Percentiles rank a stretch among this genome's conserved stretches.
phyloP scores from a whole-genome alignment of 1,284 basidiomycete genomes.

The Cutaneotrichosporon cavernicola region DNA sequence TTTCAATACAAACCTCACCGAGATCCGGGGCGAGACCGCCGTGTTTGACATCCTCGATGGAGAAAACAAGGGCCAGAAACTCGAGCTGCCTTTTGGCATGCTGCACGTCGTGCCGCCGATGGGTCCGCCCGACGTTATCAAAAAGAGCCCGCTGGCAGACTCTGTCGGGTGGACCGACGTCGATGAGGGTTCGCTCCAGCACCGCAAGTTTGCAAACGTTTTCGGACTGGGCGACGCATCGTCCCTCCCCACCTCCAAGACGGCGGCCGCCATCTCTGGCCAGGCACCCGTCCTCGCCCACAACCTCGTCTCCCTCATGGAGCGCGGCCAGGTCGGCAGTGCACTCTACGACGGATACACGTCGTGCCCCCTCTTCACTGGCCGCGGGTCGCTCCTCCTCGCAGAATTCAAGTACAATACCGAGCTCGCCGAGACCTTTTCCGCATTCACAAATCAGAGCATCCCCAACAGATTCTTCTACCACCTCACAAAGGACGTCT shows the following conservation, averaged over 20 bases:
- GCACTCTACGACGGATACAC: conserved; percentile 79
- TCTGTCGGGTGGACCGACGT: conserved; percentile 84
- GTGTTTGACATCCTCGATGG: conserved; percentile 76
- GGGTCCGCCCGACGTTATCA: conserved; percentile 82
- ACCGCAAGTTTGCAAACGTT: conserved; percentile 76
- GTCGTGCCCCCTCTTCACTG: conserved; percentile 52
- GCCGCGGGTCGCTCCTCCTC: conserved; percentile 67
- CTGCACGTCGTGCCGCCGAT: conserved; percentile 89
- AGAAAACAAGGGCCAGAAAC: conserved; percentile 56
- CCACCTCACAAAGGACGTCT: conserved; percentile 84
- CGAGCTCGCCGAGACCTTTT: conserved; percentile 82
- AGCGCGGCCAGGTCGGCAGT: conserved; percentile 65
- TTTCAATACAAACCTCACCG: conserved; percentile 81
- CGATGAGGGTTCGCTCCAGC: conserved; percentile 73
- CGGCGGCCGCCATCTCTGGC: conserved; percentile 86
- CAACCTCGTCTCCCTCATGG: conserved; percentile 75
- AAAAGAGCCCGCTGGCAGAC: conserved; percentile 73
- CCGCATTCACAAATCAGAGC: conserved; percentile 65
- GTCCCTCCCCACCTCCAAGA: conserved; percentile 91
- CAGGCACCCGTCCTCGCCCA: conserved; percentile 91
- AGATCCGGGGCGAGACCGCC: conserved; percentile 75
- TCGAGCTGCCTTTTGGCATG: conserved; percentile 74
- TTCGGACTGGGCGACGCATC: conserved; percentile 90
- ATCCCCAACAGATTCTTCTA: conserved; percentile 70
- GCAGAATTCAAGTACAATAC: conserved; percentile 82